Percentiles rank a stretch among this genome's conserved stretches.
Conservation (phyloP, 805 yeast genomes). For the Starmerella gropengiesseri region DNA sequence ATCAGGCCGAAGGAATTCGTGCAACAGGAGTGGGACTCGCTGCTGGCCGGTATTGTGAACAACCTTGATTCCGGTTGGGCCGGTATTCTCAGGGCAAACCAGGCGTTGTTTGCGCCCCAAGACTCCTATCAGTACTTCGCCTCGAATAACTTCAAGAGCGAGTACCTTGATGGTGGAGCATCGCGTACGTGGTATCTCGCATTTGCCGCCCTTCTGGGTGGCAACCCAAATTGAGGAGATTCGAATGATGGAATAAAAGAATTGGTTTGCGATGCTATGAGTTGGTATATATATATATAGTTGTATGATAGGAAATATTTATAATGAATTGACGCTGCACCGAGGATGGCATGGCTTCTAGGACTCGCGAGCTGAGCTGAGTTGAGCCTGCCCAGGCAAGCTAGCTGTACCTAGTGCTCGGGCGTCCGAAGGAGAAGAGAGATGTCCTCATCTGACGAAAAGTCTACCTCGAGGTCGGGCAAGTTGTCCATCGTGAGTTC, state of each 20-base stretch:
- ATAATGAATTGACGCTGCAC: too few species aligned
- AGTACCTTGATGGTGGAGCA: conserved; percentile 70
- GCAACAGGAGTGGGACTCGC: conserved; percentile 48
- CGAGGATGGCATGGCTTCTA: too few species aligned
- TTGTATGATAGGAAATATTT: neutral
- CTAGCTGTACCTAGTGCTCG: neutral
- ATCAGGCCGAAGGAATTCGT: conserved; percentile 44
- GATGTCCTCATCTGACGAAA: neutral
- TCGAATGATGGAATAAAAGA: neutral
- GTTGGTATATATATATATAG: neutral
- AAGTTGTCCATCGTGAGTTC: conserved; percentile 5
- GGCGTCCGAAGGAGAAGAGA: neutral
- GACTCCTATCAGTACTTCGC: conserved; percentile 54
- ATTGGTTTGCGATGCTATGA: too few species aligned
- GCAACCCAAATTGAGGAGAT: conserved; percentile 8
- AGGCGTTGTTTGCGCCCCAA: conserved; percentile 61
- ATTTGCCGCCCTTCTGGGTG: conserved; percentile 40
- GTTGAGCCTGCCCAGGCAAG: too few species aligned
- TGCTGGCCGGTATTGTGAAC: conserved; percentile 38
- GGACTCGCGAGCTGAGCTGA: too few species aligned
- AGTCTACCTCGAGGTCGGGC: conserved; percentile 10
- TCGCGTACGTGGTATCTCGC: conserved; percentile 79
- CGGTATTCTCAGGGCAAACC: conserved; percentile 59
- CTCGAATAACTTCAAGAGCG: conserved; percentile 40
- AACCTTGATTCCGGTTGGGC: conserved; percentile 45